phyloP scores from a whole-genome alignment of 441 rosid species.

The Erodium chrysanthum region DNA sequence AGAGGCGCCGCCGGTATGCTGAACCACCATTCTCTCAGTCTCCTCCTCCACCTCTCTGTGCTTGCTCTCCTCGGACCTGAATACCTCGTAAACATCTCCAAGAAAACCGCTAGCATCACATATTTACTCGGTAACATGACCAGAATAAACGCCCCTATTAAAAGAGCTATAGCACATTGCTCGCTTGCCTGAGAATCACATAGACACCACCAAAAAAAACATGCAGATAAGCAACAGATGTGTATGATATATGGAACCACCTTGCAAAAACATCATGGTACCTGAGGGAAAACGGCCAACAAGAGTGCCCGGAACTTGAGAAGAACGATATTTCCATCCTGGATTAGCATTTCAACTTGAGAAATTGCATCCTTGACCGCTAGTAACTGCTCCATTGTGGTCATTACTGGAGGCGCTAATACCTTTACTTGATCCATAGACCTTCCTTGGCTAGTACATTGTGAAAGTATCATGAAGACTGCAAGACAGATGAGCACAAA shows the following conservation, averaged over 20 bases:
- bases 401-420: conserved; percentile 64
- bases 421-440: conserved; percentile 49
- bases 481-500: conserved; percentile 32
- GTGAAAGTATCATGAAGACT: conserved; percentile 48
- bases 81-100: conserved; percentile 66
- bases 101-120: conserved; percentile 34
- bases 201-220: background rate
- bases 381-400: conserved; percentile 85
- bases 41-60: conserved; percentile 57
- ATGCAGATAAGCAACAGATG: no score
- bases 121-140: conserved; percentile 40
- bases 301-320: conserved; percentile 75
- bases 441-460: conserved; percentile 40
- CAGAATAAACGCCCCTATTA: conserved; percentile 36
- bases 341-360: conserved; percentile 56
- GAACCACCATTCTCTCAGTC: conserved; percentile 91
- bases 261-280: conserved; percentile 8
- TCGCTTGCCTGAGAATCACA: conserved; percentile 54
- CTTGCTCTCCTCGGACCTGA: conserved; percentile 57
- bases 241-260: no score
- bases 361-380: conserved; percentile 81
- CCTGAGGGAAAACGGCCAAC: conserved; percentile 71
- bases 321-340: conserved; percentile 67
- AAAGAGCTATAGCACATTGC: conserved; percentile 42
- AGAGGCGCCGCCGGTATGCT: conserved; percentile 89